Evolutionary conservation across 257 asterid species (phyloP), one percentile per base, ranked within the genome.

Genomic region (Dorcoceras hygrometricum): DNA sequence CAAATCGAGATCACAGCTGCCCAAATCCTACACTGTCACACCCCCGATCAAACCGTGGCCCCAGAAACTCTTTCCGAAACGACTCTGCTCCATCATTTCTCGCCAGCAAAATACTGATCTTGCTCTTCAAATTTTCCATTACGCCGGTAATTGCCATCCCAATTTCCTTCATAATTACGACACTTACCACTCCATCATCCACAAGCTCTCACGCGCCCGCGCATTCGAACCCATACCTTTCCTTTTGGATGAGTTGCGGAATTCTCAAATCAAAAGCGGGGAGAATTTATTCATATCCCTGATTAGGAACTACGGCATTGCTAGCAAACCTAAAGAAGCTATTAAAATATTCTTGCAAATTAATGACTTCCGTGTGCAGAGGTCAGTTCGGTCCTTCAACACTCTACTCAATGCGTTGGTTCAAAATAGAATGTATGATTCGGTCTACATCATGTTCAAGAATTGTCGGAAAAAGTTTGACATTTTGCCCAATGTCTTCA

Each of bases 11-110:
- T 62, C 87, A 65, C 51, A 43, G 51, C 19, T 43, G 6, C 51
- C 14, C 51, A 43, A 43, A 43, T 43, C 51, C 19, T 84, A 77
- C 91, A 69, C 82, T 8, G 88, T 90, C 65, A 85, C 95, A 4
- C 96, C 99, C 19, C 97, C 97, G 27, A 81, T 93, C 79, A 83
- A 88, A 66, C 95, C 97, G 48, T 93, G 99, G 97, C 99, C 97
- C 23, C 84, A 71, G 54, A 71, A 69, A 8, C 96, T 88, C 63
- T 77, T 87, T 72, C 82, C 79, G 32, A 88, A 88, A 61, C 83
- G 80, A 68, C 90, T 93, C 51, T 39, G 50, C 50, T 39, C 50
- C 50, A 39, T 88, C 73, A 62, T 39, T 11, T 11, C 77, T 24
- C 36, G 69, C 75, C 84, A 79, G 53, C 78, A 74, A 16, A 76